Percentiles rank a stretch among this genome's conserved stretches.
Conservation (phyloP, 2,329 filamentous ascomycete genomes). For the Teratosphaeriaceae sp. region DNA sequence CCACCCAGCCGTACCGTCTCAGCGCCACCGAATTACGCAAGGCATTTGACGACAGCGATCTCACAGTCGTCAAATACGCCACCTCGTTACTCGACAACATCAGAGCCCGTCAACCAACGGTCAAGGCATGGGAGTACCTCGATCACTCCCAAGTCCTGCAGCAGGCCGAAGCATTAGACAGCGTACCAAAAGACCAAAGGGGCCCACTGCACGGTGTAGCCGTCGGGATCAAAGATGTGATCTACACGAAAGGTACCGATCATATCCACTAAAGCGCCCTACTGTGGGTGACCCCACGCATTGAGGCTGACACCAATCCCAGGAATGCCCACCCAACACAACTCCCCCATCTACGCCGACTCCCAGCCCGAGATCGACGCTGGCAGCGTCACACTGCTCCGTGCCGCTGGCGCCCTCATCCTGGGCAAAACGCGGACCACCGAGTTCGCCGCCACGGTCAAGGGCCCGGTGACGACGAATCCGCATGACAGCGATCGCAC, state of each 20-base stretch:
- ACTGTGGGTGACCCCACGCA: constrained; percentile 29
- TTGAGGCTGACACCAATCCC: too few relatives aligned
- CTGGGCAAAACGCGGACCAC: constrained; percentile 56
- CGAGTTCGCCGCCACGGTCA: constrained; percentile 54
- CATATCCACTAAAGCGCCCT: too few relatives aligned
- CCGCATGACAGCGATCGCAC: constrained; percentile 49
- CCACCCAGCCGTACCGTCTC: constrained; percentile 1
- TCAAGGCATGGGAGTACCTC: constrained; percentile 48
- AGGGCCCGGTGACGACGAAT: constrained; percentile 49
- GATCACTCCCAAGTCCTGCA: constrained; percentile 41
- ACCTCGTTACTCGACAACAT: constrained; percentile 43
- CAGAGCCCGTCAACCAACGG: constrained; percentile 36
- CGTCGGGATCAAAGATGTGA: constrained; percentile 56
- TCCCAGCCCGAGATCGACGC: constrained; percentile 46
- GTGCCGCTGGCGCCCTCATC: constrained; percentile 52
- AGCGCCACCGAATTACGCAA: constrained; percentile 1
- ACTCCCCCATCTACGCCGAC: constrained; percentile 49
- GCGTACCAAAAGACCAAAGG: constrained; percentile 40
- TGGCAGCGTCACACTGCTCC: constrained; percentile 45
- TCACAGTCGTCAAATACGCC: constrained; percentile 47
- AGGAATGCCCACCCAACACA: constrained; percentile 54
- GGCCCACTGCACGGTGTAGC: constrained; percentile 53
- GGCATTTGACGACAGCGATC: constrained; percentile 1
- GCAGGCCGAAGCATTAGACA: constrained; percentile 47
- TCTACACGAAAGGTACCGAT: constrained; percentile 52